Base-by-base conservation (phyloP, 208 protist species). In the Phytomonas serpens region DNA sequence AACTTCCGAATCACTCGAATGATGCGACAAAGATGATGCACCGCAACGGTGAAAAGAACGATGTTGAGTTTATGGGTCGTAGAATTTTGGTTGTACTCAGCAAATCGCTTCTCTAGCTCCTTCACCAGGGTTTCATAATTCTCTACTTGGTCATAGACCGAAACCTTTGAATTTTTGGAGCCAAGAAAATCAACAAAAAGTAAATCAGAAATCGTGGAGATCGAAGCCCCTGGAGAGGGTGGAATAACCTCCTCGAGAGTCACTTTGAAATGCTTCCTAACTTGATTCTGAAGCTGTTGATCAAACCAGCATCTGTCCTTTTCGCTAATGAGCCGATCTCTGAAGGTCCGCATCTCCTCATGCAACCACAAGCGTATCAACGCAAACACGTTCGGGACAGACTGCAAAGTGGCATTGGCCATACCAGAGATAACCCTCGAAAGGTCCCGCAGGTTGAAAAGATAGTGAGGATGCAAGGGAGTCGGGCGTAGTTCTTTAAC, bases 361-460 rank as follows among this genome's bases (percentile, higher is more conserved):
- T 99, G 98, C 29, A 93, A 67, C 97, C 98, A 99, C 38, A 99
- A 75, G 16, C 94, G 81, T 11, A 98, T 42, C 27, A 99, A 74
- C 31, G 73, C 76, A 16, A 78, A 47, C 4, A 78, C 65, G 33
- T 79, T 84, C 6, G 68, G 73, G 38, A 97, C 81, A 16, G 76
- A 87, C 52, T 88, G 85, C 11, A 88, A 69, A 1, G 87, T 88
- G 10, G 93, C 92, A 75, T 89, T 95, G 32, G 97, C 75, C 10
- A 99, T 57, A n/a, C 98, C 98, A 66, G 97, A 95, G 69, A 99
- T 92, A 65, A 99, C 97, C 73, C 98, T 98, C 29, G 94, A 83
- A 30, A 99, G 70, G 80, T 99, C 99, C 68, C 99, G 91, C 62
- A 99, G 74, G 80, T 99, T 99, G 88, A 99, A 99, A 19, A 98